Percentiles rank a stretch among this genome's conserved stretches.
Evolutionary conservation across 2,329 filamentous ascomycete species (phyloP).

Genomic region (Huntiella savannae): DNA sequence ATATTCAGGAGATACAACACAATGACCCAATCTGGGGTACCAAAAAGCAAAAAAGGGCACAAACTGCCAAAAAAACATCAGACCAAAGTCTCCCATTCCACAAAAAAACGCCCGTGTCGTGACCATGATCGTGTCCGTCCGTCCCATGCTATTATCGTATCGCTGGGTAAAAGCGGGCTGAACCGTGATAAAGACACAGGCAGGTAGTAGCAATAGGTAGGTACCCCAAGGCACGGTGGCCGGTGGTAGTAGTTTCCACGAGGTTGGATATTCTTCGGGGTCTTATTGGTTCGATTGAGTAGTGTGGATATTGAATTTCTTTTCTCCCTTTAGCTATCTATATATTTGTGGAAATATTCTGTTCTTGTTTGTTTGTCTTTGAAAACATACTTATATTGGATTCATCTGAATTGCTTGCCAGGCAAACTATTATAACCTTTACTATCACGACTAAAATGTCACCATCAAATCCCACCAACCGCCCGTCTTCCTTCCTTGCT

Average conservation of each 20-base stretch:
- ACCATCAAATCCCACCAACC: neutral
- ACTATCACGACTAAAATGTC: constrained; percentile 1
- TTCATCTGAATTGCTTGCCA: neutral
- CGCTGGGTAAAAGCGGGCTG: too few species aligned
- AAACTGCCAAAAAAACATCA: too few species aligned
- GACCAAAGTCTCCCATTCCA: too few species aligned
- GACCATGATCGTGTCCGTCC: too few species aligned
- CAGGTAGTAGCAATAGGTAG: too few species aligned
- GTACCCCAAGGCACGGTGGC: too few species aligned
- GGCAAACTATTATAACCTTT: neutral
- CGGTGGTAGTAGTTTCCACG: neutral
- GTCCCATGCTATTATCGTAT: too few species aligned
- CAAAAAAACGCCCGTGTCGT: too few species aligned
- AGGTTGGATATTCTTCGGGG: neutral
- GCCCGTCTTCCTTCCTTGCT: constrained; percentile 6
- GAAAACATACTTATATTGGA: neutral
- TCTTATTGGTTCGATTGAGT: neutral
- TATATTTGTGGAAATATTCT: neutral
- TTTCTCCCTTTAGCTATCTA: neutral
- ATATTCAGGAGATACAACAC: too few species aligned
- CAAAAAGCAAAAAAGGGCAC: too few species aligned
- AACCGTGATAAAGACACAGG: too few species aligned
- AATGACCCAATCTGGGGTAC: too few species aligned
- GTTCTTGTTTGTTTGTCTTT: neutral
- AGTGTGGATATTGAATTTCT: neutral